These are phyloP conservation scores for Paecilomyces dactylethromorphus DNA, from an alignment of 2,329 filamentous ascomycete species.

Conservation along the genomic window DNA sequence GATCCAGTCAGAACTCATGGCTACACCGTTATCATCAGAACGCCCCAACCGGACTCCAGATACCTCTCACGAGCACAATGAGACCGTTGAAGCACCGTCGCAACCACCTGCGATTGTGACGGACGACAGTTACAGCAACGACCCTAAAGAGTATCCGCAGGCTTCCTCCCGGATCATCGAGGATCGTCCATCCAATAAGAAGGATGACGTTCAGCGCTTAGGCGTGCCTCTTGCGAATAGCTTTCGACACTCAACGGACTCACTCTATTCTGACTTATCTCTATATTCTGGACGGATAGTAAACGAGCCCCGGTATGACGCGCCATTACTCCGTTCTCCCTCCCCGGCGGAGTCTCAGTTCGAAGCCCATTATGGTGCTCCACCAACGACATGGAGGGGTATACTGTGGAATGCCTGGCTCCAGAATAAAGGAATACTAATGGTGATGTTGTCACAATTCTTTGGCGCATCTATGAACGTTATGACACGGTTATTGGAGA, in stretches of 20 bases:
- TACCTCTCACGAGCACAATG: neutral
- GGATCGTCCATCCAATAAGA: neutral
- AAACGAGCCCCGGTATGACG: constrained; percentile 8
- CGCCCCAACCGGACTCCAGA: neutral
- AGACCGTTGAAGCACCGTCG: neutral
- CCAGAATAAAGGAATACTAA: constrained; percentile 63
- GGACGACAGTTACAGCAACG: neutral
- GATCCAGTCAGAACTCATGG: neutral
- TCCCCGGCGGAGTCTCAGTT: constrained; percentile 1
- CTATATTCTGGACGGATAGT: constrained; percentile 9
- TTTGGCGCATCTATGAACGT: constrained; percentile 86
- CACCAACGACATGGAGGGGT: constrained; percentile 20
- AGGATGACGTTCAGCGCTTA: neutral
- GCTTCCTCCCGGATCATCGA: neutral
- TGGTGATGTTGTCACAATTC: constrained; percentile 69
- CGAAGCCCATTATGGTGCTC: constrained; percentile 6
- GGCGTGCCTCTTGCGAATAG: neutral
- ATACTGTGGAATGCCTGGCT: constrained; percentile 42
- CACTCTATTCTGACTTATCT: constrained; percentile 17
- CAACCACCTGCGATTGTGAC: neutral
- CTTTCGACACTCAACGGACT: constrained; percentile 10
- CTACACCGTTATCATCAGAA: neutral
- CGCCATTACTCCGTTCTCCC: constrained; percentile 8
- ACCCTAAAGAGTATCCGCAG: neutral
- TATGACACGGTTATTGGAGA: constrained; percentile 67